Evolutionary conservation across 192 early-diverging fungal genomes (phyloP).

Genomic region (Geosiphon pyriformis): DNA sequence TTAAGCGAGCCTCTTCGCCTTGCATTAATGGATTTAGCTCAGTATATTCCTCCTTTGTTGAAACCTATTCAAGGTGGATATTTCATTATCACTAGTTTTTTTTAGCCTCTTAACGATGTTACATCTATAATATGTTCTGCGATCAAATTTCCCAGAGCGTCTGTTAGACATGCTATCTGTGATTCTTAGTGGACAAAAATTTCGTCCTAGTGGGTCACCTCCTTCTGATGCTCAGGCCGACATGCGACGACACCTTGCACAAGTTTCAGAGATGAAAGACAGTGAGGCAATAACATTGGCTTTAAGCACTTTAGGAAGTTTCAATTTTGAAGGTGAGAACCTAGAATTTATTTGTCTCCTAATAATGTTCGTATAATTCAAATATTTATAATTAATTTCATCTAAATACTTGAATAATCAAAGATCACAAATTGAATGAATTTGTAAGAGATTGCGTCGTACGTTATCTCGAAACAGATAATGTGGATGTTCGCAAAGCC

Average conservation of each 20-base stretch:
- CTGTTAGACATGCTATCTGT: conserved; percentile 85
- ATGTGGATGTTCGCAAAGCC: conserved; percentile 69
- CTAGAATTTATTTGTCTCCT: conserved; percentile 11
- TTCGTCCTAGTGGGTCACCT: conserved; percentile 69
- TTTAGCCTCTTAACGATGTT: not conserved
- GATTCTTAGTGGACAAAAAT: conserved; percentile 76
- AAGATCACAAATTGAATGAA: conserved; percentile 74
- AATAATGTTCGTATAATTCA: not conserved
- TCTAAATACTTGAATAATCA: not conserved
- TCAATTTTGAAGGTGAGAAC: conserved; percentile 67
- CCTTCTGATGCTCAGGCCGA: conserved; percentile 33
- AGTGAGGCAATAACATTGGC: conserved; percentile 75
- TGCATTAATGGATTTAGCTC: conserved; percentile 73
- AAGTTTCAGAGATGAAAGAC: conserved; percentile 54
- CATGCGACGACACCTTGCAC: conserved; percentile 4
- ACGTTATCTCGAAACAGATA: conserved; percentile 75
- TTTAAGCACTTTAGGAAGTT: conserved; percentile 72
- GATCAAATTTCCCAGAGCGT: conserved; percentile 47
- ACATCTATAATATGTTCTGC: not conserved
- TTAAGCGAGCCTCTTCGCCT: conserved; percentile 75
- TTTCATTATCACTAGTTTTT: not conserved
- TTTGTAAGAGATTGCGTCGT: conserved; percentile 84
- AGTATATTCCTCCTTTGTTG: conserved; percentile 76
- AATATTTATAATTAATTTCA: conserved; percentile 5
- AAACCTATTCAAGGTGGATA: conserved; percentile 74